These are phyloP conservation scores for Phialemonium atrogriseum DNA, from an alignment of 2,329 filamentous ascomycete species.

Conservation along the genomic window DNA sequence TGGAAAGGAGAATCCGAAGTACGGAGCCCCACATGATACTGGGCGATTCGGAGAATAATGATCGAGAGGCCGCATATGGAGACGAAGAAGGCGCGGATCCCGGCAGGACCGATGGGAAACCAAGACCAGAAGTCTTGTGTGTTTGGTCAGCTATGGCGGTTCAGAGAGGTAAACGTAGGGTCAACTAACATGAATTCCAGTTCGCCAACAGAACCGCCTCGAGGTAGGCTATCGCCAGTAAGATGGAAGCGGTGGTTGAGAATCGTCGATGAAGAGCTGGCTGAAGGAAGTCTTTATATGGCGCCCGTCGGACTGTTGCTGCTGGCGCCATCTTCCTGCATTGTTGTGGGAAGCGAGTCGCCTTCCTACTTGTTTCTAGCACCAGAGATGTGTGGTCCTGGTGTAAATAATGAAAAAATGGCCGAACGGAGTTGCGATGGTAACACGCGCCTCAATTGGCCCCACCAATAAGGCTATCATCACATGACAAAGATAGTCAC, in stretches of 20 bases:
- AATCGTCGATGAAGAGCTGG: slow-evolving; percentile 83
- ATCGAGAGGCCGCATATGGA: slow-evolving; percentile 69
- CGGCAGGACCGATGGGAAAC: slow-evolving; percentile 69
- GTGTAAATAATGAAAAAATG: slow-evolving; percentile 19
- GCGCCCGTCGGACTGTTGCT: slow-evolving; percentile 45
- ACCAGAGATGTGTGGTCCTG: slow-evolving; percentile 18
- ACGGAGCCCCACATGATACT: slow-evolving; percentile 67
- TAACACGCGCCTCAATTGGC: too few species aligned
- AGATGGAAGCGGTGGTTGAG: slow-evolving; percentile 62
- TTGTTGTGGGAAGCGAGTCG: slow-evolving; percentile 21
- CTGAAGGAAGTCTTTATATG: slow-evolving; percentile 85
- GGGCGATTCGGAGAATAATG: slow-evolving; percentile 77
- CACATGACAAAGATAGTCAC: too few species aligned
- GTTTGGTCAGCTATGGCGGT: not conserved
- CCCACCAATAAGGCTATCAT: too few species aligned
- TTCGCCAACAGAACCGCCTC: slow-evolving; percentile 63
- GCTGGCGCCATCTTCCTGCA: slow-evolving; percentile 43
- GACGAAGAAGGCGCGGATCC: slow-evolving; percentile 65
- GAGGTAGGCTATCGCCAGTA: slow-evolving; percentile 64
- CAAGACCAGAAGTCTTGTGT: slow-evolving; percentile 2
- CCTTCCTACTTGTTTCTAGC: slow-evolving; percentile 10
- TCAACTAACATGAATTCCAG: slow-evolving; percentile 58
- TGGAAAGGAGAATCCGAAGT: slow-evolving; percentile 62
- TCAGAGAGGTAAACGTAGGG: not conserved
- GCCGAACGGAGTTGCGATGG: too few species aligned